phyloP scores from a whole-genome alignment of 1,284 basidiomycete species.

The Irpex rosettiformis region DNA sequence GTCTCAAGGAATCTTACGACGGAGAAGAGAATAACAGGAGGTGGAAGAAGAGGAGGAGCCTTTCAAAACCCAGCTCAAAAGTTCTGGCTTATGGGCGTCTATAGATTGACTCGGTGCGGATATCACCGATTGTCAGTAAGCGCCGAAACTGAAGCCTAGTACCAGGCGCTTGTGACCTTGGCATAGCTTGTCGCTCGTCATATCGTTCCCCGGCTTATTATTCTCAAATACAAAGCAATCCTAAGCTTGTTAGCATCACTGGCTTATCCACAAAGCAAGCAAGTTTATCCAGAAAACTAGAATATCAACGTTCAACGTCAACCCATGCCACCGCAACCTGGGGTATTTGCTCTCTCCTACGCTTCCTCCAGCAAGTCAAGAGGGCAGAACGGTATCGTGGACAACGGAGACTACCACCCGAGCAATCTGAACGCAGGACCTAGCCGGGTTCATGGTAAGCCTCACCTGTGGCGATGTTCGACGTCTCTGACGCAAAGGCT shows the following conservation, averaged over 20 bases:
- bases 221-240: neutral
- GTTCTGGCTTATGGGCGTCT: neutral
- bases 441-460: conserved; percentile 38
- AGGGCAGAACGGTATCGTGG: conserved; percentile 24
- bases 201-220: neutral
- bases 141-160: neutral
- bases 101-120: neutral
- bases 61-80: neutral
- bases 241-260: neutral
- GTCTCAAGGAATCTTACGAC: conserved; percentile 2
- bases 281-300: neutral
- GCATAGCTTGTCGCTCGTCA: neutral
- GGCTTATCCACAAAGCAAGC: neutral
- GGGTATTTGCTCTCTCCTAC: conserved; percentile 48
- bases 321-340: conserved; percentile 54
- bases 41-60: neutral
- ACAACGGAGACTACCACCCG: conserved; percentile 23
- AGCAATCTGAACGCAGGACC: conserved; percentile 36
- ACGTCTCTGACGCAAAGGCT: too few species aligned
- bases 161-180: too few species aligned
- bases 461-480: neutral
- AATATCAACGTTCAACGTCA: neutral
- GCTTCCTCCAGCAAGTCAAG: conserved; percentile 36
- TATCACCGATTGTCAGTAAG: neutral
- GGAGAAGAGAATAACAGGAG: neutral